Evolutionary conservation across 495 filamentous ascomycete genomes (phyloP).

Genomic region (Trypethelium eluteriae): DNA sequence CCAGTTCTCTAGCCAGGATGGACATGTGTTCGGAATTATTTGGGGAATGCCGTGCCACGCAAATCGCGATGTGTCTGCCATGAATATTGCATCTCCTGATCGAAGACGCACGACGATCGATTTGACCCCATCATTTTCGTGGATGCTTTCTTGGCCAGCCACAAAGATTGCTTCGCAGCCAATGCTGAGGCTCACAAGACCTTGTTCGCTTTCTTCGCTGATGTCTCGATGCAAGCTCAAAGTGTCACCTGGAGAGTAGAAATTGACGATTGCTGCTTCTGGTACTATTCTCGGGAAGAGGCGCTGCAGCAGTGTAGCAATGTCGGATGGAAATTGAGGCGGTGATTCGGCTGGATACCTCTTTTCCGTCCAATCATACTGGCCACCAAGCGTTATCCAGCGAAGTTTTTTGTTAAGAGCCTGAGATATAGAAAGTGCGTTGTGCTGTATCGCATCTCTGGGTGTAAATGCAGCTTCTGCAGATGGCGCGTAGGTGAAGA

Average conservation of each 20-base stretch:
- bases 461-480: conserved; percentile 42
- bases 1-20: conserved; percentile 65
- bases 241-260: conserved; percentile 82
- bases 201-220: conserved; percentile 65
- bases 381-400: conserved; percentile 87
- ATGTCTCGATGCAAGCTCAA: conserved; percentile 86
- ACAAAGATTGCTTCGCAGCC: conserved; percentile 85
- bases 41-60: conserved; percentile 94
- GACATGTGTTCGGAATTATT: conserved; percentile 69
- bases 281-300: conserved; percentile 66
- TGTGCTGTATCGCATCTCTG: conserved; percentile 59
- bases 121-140: conserved; percentile 32
- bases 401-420: conserved; percentile 70
- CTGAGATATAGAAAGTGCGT: conserved; percentile 55
- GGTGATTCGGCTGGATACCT: conserved; percentile 59
- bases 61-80: conserved; percentile 21
- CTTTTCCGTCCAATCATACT: conserved; percentile 90
- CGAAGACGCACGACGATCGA: conserved; percentile 82
- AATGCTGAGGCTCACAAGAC: conserved; percentile 74
- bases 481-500: conserved; percentile 43
- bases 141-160: conserved; percentile 46
- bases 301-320: conserved; percentile 52
- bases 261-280: conserved; percentile 84
- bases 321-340: conserved; percentile 67
- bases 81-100: conserved; percentile 63